Conservation (phyloP, 192 early-diverging fungal genomes). For the Spizellomyces sp. region DNA sequence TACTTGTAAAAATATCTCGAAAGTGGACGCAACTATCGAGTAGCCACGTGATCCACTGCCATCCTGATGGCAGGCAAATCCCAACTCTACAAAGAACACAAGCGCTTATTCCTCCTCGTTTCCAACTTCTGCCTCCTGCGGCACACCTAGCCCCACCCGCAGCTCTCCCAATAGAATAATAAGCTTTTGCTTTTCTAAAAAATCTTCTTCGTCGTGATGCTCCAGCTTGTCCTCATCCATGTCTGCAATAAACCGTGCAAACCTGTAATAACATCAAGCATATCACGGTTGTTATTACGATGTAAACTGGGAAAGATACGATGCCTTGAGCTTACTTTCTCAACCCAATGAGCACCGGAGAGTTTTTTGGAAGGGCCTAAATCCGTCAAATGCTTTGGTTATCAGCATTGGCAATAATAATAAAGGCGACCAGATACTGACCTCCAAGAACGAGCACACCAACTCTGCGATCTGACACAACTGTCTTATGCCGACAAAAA, state of each 20-base stretch:
- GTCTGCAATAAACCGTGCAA: constrained; percentile 9
- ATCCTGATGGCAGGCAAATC: background rate
- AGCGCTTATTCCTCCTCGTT: background rate
- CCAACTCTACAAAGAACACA: background rate
- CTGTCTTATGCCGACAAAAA: background rate
- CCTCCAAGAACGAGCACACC: background rate
- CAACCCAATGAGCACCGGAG: background rate
- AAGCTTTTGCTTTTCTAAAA: constrained; percentile 10
- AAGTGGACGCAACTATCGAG: too few species aligned
- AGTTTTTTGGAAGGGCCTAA: constrained; percentile 11
- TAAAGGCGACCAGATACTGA: background rate
- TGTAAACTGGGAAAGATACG: background rate
- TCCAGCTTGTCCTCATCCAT: constrained; percentile 2
- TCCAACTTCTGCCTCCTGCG: background rate
- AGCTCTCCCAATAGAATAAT: constrained; percentile 16
- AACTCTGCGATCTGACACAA: constrained; percentile 13
- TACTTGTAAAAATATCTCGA: too few species aligned
- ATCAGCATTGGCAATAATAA: background rate
- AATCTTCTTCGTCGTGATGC: constrained; percentile 1
- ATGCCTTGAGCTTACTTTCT: constrained; percentile 11
- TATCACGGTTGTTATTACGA: background rate
- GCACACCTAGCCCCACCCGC: constrained; percentile 13
- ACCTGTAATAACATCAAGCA: background rate
- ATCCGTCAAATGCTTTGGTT: background rate
- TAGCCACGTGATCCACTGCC: too few species aligned